Evolutionary conservation across 495 filamentous ascomycete species (phyloP), one percentile per base, ranked within the genome.

Genomic region (Tuber aestivum): DNA sequence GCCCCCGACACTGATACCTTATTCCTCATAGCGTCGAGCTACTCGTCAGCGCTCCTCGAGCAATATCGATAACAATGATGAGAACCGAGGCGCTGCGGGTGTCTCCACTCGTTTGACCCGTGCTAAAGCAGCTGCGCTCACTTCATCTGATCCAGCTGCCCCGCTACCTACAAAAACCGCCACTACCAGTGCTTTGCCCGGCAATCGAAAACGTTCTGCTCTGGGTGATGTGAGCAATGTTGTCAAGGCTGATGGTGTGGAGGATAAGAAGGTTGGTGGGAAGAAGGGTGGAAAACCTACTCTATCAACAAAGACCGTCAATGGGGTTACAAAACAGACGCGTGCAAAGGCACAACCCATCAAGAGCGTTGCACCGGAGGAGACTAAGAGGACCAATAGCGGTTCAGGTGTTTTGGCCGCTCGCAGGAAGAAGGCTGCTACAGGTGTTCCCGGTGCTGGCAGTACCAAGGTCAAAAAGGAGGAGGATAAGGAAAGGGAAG

Each of bases 191-290:
- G 85, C 87, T 79, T 81, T 86, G 68, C 84, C 85, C 41, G 82
- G 82, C 20, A 87, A 85, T 77, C 87, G 91, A 82, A 91, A 90
- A 83, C 92, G 93, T 80, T 87, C 91, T 80, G 93, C 92, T 42
- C 88, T 99, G 32, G 94, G 93, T 40, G 95, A 99, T 87, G 91
- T 97, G 76, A 98, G 94, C 88, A 99, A 99, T 86, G 92, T 97
- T 72, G 89, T 89, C 74, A 97, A 97, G 85, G 86, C 84, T 37
- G 93, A 94, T 21, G 85, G 77, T 56, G 83, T 86, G 86, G 85
- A 89, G 85, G 82, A 83, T 84, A 50, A 85, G 7, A 84, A 37
- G 87, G 91, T 71, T 41, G 89, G 90, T 21, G 83, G 84, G 48
- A 89, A 88, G 80, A 80, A 81, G 41, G 35, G 85, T 86, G 70